phyloP scores from a whole-genome alignment of 805 yeast genomes.

The Metschnikowia santaceciliae region DNA sequence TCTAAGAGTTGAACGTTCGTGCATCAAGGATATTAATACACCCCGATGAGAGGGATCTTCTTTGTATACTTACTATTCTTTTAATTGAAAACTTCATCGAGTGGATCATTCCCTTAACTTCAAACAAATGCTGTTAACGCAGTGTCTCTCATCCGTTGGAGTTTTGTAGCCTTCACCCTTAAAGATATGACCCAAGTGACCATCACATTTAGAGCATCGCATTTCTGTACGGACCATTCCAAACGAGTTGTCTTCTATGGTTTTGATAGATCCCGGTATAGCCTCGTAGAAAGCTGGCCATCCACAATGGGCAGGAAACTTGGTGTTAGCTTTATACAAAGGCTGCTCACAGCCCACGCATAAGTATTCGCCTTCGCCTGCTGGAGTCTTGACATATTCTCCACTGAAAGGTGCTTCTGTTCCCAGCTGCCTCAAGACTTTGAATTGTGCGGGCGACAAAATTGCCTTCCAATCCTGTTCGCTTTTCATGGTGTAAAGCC shows the following conservation, averaged over 20 bases:
- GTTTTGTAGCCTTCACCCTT: conserved; percentile 87
- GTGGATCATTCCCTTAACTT: conserved; percentile 43
- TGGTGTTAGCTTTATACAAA: conserved; percentile 71
- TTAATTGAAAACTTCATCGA: not conserved
- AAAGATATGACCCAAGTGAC: conserved; percentile 94
- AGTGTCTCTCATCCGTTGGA: conserved; percentile 90
- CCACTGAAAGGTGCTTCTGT: conserved; percentile 70
- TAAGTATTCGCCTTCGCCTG: conserved; percentile 60
- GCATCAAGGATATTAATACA: not conserved
- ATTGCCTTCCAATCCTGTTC: conserved; percentile 78
- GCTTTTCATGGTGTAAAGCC: conserved; percentile 16
- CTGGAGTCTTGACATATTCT: conserved; percentile 51
- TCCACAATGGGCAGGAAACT: conserved; percentile 90
- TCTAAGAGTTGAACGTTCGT: not conserved
- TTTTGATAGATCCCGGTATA: conserved; percentile 68
- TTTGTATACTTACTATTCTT: not conserved
- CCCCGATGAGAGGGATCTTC: not conserved
- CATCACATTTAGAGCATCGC: conserved; percentile 83
- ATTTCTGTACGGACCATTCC: conserved; percentile 91
- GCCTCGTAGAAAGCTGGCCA: conserved; percentile 98
- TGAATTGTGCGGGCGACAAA: conserved; percentile 71
- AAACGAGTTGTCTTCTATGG: conserved; percentile 53
- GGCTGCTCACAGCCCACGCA: conserved; percentile 89
- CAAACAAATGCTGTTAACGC: conserved; percentile 84
- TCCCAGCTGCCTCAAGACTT: conserved; percentile 68